Base-by-base conservation (phyloP, 108 stramenopile genomes). In the Stephanodiscus minutulus region DNA sequence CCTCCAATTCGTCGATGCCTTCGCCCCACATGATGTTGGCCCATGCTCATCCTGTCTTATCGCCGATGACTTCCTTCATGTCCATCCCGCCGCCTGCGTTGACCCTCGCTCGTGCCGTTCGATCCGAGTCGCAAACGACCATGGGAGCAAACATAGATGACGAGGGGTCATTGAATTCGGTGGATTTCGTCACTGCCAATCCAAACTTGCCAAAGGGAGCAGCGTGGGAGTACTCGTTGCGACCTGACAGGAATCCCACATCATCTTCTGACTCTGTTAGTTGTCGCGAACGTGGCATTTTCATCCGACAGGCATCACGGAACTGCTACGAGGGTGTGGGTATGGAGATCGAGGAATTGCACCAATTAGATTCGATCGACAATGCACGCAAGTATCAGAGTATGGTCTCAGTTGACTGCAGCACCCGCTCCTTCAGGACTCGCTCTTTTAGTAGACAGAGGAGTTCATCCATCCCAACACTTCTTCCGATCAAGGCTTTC, bases 251-350 rank as follows among this genome's bases (percentile, higher is more conserved):
- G 39, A n/a, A 33, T 11, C 21, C 0, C 52, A 0, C 55, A 46
- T n/a, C 44, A 29, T 61, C 67, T 50, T 15, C 24, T 11, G 18
- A 59, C 41, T 57, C 66, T 3, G 41, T 28, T 24, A 61, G 43
- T 35, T 35, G 57, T 11, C 22, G 29, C n/a, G 70, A 53, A 68
- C 50, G 33, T 5, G 47, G 62, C 15, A 71, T 82, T 49, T 60
- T 82, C 13, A 72, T 82, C 29, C 76, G 81, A 13, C 62, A 77
- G 60, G 82, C 82, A 50, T 79, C 77, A 28, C 49, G 22, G 20
- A 79, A 79, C 24, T 56, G 53, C 5, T 82, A 82, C 25, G 67
- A 82, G 31, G 82, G 82, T 7, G 73, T 74, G 57, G 82, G 82
- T 2, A 79, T 82, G 48, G 82, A 82, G 66, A 41, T 82, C 52